Percentiles rank a stretch among this genome's conserved stretches.
phyloP scores from a whole-genome alignment of 129 eudicot species.

The Cynara cardunculus region DNA sequence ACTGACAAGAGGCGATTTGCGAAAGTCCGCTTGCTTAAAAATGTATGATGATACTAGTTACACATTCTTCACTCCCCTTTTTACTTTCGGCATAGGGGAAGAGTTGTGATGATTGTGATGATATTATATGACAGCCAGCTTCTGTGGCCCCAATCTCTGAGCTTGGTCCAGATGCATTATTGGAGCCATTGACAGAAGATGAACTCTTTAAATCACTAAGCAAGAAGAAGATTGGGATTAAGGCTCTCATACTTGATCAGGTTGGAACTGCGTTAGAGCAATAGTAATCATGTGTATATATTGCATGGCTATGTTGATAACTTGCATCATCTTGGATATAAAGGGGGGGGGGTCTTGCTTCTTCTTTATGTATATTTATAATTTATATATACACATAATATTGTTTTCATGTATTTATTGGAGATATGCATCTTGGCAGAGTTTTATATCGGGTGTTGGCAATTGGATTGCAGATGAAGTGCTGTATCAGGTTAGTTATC shows the following conservation, averaged over 20 bases:
- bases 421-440: constrained; percentile 44
- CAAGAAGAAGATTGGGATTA: constrained; percentile 80
- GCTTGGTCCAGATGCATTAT: constrained; percentile 93
- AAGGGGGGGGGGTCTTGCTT: background rate
- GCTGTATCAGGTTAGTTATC: constrained; percentile 65
- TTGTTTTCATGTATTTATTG: constrained; percentile 6
- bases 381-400: background rate
- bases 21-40: constrained; percentile 77
- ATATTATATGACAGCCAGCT: constrained; percentile 54
- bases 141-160: constrained; percentile 75
- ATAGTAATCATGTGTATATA: background rate
- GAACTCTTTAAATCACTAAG: constrained; percentile 54
- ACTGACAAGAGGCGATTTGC: constrained; percentile 97
- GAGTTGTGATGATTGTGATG: background rate
- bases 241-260: constrained; percentile 94
- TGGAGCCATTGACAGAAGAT: constrained; percentile 65
- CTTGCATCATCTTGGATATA: background rate
- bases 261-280: constrained; percentile 26
- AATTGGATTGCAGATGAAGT: constrained; percentile 99
- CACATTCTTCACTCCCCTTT: background rate
- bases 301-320: background rate
- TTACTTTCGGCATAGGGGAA: background rate
- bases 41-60: constrained; percentile 40
- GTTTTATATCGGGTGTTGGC: constrained; percentile 94
- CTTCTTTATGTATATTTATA: background rate